Conservation (phyloP, 345 rosid genomes). For the Rhizophora apiculata region DNA sequence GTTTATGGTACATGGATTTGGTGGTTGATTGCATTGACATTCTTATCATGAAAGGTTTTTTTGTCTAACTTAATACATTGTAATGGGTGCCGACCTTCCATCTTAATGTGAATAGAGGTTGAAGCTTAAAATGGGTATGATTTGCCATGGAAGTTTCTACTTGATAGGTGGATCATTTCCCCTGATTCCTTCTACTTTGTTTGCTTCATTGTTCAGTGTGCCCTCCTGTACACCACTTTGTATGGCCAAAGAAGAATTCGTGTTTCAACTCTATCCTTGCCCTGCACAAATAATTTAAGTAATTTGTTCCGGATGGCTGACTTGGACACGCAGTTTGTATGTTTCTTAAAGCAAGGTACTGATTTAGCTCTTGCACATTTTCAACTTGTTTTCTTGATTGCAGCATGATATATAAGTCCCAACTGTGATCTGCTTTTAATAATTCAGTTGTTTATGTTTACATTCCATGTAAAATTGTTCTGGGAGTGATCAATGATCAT, state of each 20-base stretch:
- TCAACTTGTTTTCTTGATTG: too few relatives aligned
- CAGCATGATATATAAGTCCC: too few relatives aligned
- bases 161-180: conserved; percentile 14
- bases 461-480: not conserved
- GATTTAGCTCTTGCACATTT: not conserved
- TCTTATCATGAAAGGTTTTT: too few relatives aligned
- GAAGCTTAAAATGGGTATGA: too few relatives aligned
- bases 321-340: conserved; percentile 89
- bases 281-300: conserved; percentile 85
- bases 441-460: not conserved
- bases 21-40: too few relatives aligned
- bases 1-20: too few relatives aligned
- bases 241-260: conserved; percentile 97
- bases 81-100: too few relatives aligned
- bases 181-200: conserved; percentile 33
- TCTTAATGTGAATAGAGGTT: too few relatives aligned
- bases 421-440: too few relatives aligned
- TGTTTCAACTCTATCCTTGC: conserved; percentile 78
- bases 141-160: conserved; percentile 41
- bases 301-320: conserved; percentile 93
- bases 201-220: conserved; percentile 62
- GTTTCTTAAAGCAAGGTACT: conserved; percentile 95
- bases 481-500: too few relatives aligned
- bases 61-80: too few relatives aligned
- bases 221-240: conserved; percentile 86